Evolutionary conservation across 805 yeast genomes (phyloP), one percentile per base, ranked within the genome.

Genomic region (Diddensiella transvaalensis): DNA sequence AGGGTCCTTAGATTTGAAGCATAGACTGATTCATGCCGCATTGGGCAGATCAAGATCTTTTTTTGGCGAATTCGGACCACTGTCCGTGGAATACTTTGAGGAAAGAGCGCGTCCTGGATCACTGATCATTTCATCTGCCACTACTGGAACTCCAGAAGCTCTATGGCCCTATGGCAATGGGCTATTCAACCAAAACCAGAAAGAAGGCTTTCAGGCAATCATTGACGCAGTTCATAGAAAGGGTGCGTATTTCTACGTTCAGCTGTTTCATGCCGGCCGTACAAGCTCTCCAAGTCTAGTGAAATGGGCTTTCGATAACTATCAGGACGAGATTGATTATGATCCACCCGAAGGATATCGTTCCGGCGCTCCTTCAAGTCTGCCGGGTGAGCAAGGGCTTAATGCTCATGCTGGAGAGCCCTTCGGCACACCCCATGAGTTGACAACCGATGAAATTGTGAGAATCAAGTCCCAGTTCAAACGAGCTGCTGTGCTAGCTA

Each of bases 181-280:
- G 3, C 10, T 47, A n/a, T 42, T 17, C 26, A 42, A 15, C 23
- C 3, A 26, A 2, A 17, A 24, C 11, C 50, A 47, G 39, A 33
- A 18, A 21, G 35, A 32, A n/a, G 49, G 38, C 13, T 88, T 96
- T 96, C 70, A 69, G 51, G 58, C 56, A 35, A 65, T 77, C 40
- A 65, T 63, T 19, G 73, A 72, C 30, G 68, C 63, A 11, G 72
- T 75, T 17, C 81, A 76, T 53, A 64, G 55, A 1, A 69, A 72
- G 44, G 61, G 60, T 0, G 65, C 73, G 0, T 64, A 57, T 42
- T 45, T 68, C 17, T 58, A 65, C 26, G 36, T 65, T 46, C 81
- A 77, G 59, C 51, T 77, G 29, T 72, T 71, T 66, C 66, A 60
- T 35, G 60, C 67, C 33, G 80, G 81, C 26, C 64, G 79, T 45